These are phyloP conservation scores for Limnanthes douglasii DNA, from an alignment of 345 rosid species.

Conservation along the genomic window DNA sequence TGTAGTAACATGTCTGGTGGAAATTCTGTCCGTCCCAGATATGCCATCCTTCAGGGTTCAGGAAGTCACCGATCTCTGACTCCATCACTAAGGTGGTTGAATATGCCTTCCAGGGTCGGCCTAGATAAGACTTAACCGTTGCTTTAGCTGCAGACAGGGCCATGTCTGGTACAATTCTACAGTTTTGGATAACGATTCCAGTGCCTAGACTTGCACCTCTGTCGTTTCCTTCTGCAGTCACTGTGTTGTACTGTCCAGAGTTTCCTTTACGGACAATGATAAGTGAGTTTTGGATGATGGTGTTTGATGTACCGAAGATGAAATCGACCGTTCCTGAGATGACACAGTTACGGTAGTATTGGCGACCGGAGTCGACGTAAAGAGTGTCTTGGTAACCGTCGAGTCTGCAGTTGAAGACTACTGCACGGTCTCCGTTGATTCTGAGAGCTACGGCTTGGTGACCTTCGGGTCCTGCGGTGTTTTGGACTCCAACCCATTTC, in stretches of 20 bases:
- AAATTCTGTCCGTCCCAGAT: constrained; percentile 22
- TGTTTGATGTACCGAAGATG: constrained; percentile 53
- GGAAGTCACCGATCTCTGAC: constrained; percentile 35
- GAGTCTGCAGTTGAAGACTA: constrained; percentile 39
- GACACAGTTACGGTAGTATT: constrained; percentile 52
- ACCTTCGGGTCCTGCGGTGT: constrained; percentile 60
- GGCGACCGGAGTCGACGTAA: constrained; percentile 36
- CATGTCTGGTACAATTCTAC: constrained; percentile 58
- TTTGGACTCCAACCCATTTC: constrained; percentile 40
- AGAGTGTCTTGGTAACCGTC: constrained; percentile 70
- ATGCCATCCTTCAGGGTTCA: constrained; percentile 50
- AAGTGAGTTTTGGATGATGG: constrained; percentile 52
- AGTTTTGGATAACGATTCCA: constrained; percentile 59
- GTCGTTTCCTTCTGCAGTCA: constrained; percentile 49
- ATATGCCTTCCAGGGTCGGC: constrained; percentile 67
- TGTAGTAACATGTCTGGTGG: constrained; percentile 19
- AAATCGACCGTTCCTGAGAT: constrained; percentile 67
- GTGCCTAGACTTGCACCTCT: constrained; percentile 12
- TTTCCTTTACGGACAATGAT: constrained; percentile 38
- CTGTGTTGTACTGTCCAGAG: constrained; percentile 29
- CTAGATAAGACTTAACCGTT: constrained; percentile 32
- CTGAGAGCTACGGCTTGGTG: constrained; percentile 66
- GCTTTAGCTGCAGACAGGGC: constrained; percentile 20
- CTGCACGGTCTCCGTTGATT: constrained; percentile 34
- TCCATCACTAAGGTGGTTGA: constrained; percentile 49